Conservation (phyloP, 192 early-diverging fungal genomes). For the Chytriomyces hyalinus region DNA sequence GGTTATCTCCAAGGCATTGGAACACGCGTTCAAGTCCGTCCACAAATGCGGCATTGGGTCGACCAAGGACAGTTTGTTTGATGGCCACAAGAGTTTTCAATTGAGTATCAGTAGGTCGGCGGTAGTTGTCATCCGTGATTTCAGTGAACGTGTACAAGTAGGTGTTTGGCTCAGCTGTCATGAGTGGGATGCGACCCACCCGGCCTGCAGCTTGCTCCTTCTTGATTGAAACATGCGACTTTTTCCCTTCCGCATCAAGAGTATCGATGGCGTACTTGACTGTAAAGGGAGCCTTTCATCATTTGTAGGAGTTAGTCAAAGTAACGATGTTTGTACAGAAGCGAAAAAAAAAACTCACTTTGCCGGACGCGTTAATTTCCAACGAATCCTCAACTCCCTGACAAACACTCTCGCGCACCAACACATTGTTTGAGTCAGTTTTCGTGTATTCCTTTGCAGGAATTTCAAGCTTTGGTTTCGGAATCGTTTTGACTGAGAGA, state of each 20-base stretch:
- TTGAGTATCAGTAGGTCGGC: slow-evolving; percentile 1
- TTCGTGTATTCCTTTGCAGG: slow-evolving; percentile 40
- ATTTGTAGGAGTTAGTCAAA: background rate
- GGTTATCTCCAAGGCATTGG: slow-evolving; percentile 47
- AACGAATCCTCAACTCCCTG: slow-evolving; percentile 36
- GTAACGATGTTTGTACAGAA: background rate
- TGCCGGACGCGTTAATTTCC: slow-evolving; percentile 44
- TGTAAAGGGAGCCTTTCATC: slow-evolving; percentile 1
- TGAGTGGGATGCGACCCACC: slow-evolving; percentile 36
- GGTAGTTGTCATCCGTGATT: slow-evolving; percentile 56
- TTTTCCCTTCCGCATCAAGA: background rate
- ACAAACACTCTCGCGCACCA: slow-evolving; percentile 38
- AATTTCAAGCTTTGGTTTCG: slow-evolving; percentile 41
- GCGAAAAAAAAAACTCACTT: background rate
- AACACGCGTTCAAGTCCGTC: slow-evolving; percentile 39
- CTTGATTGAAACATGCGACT: background rate
- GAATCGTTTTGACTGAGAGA: slow-evolving; percentile 38
- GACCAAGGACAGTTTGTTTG: slow-evolving; percentile 39
- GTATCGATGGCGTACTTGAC: slow-evolving; percentile 11
- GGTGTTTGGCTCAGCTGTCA: slow-evolving; percentile 43
- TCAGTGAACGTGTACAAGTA: slow-evolving; percentile 46
- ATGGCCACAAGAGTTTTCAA: slow-evolving; percentile 2
- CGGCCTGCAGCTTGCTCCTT: slow-evolving; percentile 32
- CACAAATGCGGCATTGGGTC: slow-evolving; percentile 49
- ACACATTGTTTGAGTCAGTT: background rate